A percentile compares a stretch with the other conserved stretches of the same genome.
Evolutionary conservation across 73 alveolate species (phyloP).

Genomic region (Stentor coeruleus): DNA sequence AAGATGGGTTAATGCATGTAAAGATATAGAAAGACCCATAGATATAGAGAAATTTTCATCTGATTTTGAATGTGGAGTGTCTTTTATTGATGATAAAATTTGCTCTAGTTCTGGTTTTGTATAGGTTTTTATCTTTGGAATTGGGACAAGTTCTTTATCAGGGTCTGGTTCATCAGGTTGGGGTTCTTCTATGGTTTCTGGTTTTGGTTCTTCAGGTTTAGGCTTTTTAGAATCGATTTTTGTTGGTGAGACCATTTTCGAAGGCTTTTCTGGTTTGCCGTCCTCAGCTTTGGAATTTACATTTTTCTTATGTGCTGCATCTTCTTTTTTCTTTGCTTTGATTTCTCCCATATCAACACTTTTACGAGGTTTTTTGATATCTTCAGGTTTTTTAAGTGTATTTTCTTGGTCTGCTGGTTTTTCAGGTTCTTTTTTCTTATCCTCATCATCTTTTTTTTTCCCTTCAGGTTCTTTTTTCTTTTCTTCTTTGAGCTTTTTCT

Average conservation of each 20-base stretch:
- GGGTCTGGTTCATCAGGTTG: no score
- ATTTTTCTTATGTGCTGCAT: not conserved
- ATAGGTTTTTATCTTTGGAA: no score
- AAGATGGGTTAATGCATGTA: not conserved
- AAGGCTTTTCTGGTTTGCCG: no score
- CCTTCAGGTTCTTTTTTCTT: not conserved
- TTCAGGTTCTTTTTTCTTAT: not conserved
- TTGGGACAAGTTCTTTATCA: no score
- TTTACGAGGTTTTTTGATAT: no score
- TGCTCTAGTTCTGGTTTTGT: not conserved
- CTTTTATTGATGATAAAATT: not conserved
- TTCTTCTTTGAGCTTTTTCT: no score
- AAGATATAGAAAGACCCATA: not conserved
- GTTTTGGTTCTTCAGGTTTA: constrained; percentile 2
- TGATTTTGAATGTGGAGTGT: not conserved
- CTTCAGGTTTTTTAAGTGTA: not conserved
- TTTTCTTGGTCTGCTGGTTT: not conserved
- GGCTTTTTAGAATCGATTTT: no score
- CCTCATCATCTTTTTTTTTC: not conserved
- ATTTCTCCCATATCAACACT: no score
- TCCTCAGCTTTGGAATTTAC: no score
- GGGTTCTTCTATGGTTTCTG: no score
- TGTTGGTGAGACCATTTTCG: no score
- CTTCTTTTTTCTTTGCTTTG: no score
- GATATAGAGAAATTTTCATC: not conserved